Percentiles rank a stretch among this genome's conserved stretches.
These are phyloP conservation scores for Amaranthus hypochondriacus DNA, from an alignment of 148 eudicot species.

Conservation along the genomic window DNA sequence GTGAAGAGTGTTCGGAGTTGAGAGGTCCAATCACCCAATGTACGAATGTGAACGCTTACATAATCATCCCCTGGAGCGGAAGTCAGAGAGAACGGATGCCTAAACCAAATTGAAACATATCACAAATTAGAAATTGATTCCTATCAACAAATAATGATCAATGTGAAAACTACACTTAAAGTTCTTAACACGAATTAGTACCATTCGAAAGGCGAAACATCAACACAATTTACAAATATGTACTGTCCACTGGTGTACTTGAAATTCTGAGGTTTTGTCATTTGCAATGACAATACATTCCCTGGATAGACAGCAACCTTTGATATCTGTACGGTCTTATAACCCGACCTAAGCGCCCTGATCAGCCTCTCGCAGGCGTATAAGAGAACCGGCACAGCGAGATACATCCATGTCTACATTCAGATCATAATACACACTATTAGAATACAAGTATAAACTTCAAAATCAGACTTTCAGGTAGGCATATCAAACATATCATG, in stretches of 20 bases:
- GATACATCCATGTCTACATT: constrained; percentile 59
- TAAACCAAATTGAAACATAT: not conserved
- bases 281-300: constrained; percentile 43
- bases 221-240: constrained; percentile 53
- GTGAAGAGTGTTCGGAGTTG: constrained; percentile 48
- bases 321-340: constrained; percentile 40
- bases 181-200: not conserved
- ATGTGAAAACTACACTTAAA: not conserved
- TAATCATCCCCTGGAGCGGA: constrained; percentile 66
- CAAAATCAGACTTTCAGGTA: too few relatives aligned
- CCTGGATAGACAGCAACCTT: constrained; percentile 64
- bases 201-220: constrained; percentile 58
- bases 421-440: constrained; percentile 3
- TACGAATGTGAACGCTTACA: constrained; percentile 56
- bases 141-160: too few relatives aligned
- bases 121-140: not conserved
- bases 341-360: constrained; percentile 42
- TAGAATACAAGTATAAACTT: not conserved
- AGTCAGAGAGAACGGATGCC: constrained; percentile 68
- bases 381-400: constrained; percentile 39
- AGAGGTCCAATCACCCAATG: constrained; percentile 64
- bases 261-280: constrained; percentile 51
- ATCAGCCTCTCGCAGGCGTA: constrained; percentile 38
- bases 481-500: too few relatives aligned
- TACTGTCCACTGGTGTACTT: constrained; percentile 56